These are phyloP conservation scores for Candida buenavistaensis DNA, from an alignment of 1,139 yeast genomes.

Conservation along the genomic window DNA sequence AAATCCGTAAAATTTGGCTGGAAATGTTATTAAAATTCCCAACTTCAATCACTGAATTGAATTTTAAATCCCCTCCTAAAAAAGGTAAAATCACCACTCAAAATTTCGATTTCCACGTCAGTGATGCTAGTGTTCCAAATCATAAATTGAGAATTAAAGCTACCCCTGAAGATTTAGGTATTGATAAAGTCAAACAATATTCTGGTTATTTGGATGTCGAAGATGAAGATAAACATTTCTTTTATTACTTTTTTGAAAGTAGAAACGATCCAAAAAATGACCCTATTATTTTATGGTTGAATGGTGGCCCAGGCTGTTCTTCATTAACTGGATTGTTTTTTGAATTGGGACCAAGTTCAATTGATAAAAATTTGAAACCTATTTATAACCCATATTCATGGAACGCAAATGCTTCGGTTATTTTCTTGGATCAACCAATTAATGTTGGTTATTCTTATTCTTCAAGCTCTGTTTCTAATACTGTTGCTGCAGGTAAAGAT, in stretches of 20 bases:
- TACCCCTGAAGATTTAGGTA: slow-evolving; percentile 60
- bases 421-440: slow-evolving; percentile 50
- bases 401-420: slow-evolving; percentile 47
- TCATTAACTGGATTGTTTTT: slow-evolving; percentile 45
- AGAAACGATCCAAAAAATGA: slow-evolving; percentile 47
- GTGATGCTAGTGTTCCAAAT: slow-evolving; percentile 45
- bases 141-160: slow-evolving; percentile 64
- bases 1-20: slow-evolving; percentile 55
- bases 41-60: slow-evolving; percentile 46
- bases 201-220: slow-evolving; percentile 86
- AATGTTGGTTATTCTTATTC: slow-evolving; percentile 82
- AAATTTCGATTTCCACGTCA: slow-evolving; percentile 59
- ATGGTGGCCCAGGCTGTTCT: slow-evolving; percentile 50
- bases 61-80: slow-evolving; percentile 51
- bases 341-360: slow-evolving; percentile 44
- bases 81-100: slow-evolving; percentile 27
- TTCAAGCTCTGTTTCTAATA: slow-evolving; percentile 57
- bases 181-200: slow-evolving; percentile 79
- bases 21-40: slow-evolving; percentile 64
- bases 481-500: slow-evolving; percentile 89
- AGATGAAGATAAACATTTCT: slow-evolving; percentile 76
- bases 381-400: slow-evolving; percentile 41
- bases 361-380: slow-evolving; percentile 37
- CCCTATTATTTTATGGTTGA: slow-evolving; percentile 47
- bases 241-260: slow-evolving; percentile 47